phyloP scores from a whole-genome alignment of 306 rosid species.

The Hippophae rhamnoides region DNA sequence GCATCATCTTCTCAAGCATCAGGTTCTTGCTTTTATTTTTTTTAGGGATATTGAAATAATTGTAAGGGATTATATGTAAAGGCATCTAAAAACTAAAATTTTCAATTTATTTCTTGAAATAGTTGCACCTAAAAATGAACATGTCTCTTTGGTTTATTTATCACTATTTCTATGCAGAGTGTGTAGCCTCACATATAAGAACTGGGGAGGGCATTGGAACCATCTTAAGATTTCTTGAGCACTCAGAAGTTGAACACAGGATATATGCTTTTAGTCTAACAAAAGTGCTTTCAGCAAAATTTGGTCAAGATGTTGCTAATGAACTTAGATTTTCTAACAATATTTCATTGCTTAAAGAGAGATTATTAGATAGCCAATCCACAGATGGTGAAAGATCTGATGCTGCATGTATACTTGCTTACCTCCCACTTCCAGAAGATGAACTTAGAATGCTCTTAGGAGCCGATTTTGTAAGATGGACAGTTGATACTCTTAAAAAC shows the following conservation, averaged over 20 bases:
- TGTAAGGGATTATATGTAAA: too few relatives aligned
- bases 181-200: slow-evolving; percentile 36
- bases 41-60: background rate
- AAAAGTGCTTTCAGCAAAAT: slow-evolving; percentile 40
- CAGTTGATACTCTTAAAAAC: slow-evolving; percentile 24
- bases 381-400: slow-evolving; percentile 41
- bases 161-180: slow-evolving; percentile 22
- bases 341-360: slow-evolving; percentile 33
- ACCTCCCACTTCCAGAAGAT: slow-evolving; percentile 30
- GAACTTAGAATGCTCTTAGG: slow-evolving; percentile 38
- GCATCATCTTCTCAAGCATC: slow-evolving; percentile 50
- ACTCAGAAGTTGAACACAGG: slow-evolving; percentile 40
- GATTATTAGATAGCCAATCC: slow-evolving; percentile 31
- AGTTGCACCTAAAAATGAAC: background rate
- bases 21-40: slow-evolving; percentile 14
- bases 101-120: background rate
- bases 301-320: slow-evolving; percentile 31
- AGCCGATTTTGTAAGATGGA: slow-evolving; percentile 38
- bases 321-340: slow-evolving; percentile 38
- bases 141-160: background rate
- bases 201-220: slow-evolving; percentile 34
- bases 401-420: slow-evolving; percentile 45
- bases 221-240: slow-evolving; percentile 34
- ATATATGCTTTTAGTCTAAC: slow-evolving; percentile 38
- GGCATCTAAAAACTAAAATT: too few relatives aligned